Conservation (phyloP, 768 basidiomycete species). For the Termitomyces eurrhizus region DNA sequence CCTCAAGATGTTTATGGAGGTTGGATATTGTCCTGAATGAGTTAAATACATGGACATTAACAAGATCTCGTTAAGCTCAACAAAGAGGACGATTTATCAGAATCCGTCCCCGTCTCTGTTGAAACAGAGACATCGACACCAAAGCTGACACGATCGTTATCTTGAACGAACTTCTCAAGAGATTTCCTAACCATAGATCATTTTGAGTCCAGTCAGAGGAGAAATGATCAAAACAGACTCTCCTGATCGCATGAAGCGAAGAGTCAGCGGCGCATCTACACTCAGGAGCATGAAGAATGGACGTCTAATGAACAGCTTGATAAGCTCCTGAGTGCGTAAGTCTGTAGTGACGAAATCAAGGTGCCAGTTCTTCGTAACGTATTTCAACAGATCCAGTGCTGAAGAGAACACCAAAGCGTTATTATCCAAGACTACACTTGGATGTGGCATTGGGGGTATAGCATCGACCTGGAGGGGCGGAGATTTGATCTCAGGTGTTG, state of each 20-base stretch:
- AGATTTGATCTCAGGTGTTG: neutral
- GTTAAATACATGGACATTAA: constrained; percentile 62
- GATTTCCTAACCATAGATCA: constrained; percentile 22
- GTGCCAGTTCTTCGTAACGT: constrained; percentile 81
- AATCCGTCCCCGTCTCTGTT: constrained; percentile 16
- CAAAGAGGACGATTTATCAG: constrained; percentile 14
- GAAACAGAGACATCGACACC: constrained; percentile 30
- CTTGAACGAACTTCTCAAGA: constrained; percentile 70
- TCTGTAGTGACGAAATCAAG: constrained; percentile 79
- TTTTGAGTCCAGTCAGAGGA: neutral
- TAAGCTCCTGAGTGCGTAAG: constrained; percentile 46
- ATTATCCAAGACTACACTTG: neutral
- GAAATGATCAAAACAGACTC: constrained; percentile 32
- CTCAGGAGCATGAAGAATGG: constrained; percentile 88
- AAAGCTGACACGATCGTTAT: constrained; percentile 68
- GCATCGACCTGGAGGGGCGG: neutral
- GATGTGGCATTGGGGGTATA: constrained; percentile 10
- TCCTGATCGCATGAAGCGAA: constrained; percentile 59
- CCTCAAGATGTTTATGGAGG: constrained; percentile 61
- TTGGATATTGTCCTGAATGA: constrained; percentile 49
- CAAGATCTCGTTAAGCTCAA: constrained; percentile 38
- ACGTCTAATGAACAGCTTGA: constrained; percentile 73
- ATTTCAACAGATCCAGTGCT: constrained; percentile 54
- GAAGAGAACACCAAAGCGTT: constrained; percentile 38
- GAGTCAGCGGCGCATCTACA: constrained; percentile 77